phyloP scores from a whole-genome alignment of 352 stramenopile species.

The Globisporangium cylindrosporum region DNA sequence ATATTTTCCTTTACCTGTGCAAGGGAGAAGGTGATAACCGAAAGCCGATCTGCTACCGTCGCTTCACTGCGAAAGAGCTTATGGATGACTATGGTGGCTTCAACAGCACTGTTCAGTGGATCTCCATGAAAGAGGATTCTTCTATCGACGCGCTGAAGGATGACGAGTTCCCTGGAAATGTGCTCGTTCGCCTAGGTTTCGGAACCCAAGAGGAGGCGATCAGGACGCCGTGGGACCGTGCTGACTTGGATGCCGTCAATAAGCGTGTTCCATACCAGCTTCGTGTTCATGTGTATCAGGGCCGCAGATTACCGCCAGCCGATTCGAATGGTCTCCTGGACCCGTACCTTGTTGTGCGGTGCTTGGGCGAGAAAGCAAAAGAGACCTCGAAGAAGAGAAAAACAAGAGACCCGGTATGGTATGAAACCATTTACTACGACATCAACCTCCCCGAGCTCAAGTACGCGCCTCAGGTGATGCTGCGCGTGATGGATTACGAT shows the following conservation, averaged over 20 bases:
- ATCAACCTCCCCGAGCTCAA: constrained; percentile 76
- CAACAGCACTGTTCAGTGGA: constrained; percentile 54
- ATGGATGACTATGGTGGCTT: constrained; percentile 57
- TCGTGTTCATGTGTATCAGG: constrained; percentile 85
- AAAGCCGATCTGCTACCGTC: constrained; percentile 72
- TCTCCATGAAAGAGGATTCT: constrained; percentile 80
- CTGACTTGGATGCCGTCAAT: constrained; percentile 59
- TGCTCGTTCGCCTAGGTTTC: constrained; percentile 77
- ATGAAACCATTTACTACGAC: constrained; percentile 87
- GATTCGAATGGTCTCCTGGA: constrained; percentile 86
- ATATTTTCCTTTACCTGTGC: constrained; percentile 88
- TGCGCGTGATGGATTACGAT: constrained; percentile 81
- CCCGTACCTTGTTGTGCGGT: constrained; percentile 78
- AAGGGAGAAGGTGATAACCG: constrained; percentile 58
- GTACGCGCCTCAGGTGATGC: constrained; percentile 74
- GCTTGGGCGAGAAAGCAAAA: constrained; percentile 78
- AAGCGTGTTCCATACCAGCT: constrained; percentile 82
- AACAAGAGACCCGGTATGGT: constrained; percentile 83
- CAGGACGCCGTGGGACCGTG: constrained; percentile 47
- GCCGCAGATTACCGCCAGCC: constrained; percentile 65
- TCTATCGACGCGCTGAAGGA: constrained; percentile 74
- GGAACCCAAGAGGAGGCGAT: constrained; percentile 67
- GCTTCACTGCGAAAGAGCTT: constrained; percentile 77
- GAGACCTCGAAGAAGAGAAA: constrained; percentile 70
- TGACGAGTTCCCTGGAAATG: constrained; percentile 80